A percentile compares a stretch with the other conserved stretches of the same genome.
Evolutionary conservation across 768 basidiomycete species (phyloP).

Genomic region (Trametes cingulata): DNA sequence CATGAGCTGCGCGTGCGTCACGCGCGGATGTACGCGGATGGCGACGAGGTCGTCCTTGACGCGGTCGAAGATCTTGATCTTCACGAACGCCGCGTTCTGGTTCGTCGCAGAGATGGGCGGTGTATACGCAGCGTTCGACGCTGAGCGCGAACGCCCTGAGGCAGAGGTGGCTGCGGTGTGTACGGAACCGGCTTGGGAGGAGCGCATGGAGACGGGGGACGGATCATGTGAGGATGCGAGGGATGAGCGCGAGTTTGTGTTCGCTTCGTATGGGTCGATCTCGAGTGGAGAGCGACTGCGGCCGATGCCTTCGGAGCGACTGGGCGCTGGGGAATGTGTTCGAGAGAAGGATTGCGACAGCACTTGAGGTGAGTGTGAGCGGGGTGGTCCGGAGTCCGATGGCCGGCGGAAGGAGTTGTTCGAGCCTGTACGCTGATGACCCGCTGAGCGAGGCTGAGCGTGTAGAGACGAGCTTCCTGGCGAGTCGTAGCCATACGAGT

Average conservation of each 20-base stretch:
- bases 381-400: conserved; percentile 7
- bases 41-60: conserved; percentile 94
- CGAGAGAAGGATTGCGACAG: conserved; percentile 28
- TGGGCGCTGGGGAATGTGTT: conserved; percentile 19
- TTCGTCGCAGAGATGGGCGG: conserved; percentile 78
- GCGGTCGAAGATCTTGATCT: conserved; percentile 97
- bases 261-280: conserved; percentile 27
- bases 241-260: conserved; percentile 30
- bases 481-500: conserved; percentile 20
- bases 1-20: conserved; percentile 83
- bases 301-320: conserved; percentile 9
- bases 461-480: conserved; percentile 13
- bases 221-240: conserved; percentile 28
- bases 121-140: conserved; percentile 58
- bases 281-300: conserved; percentile 28
- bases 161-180: conserved; percentile 37
- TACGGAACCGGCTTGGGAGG: conserved; percentile 53
- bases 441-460: conserved; percentile 6
- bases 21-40: conserved; percentile 92
- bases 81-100: conserved; percentile 86
- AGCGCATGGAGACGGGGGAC: conserved; percentile 28
- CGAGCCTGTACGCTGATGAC: conserved; percentile 22
- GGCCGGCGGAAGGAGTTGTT: conserved; percentile 20
- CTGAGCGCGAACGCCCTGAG: conserved; percentile 53
- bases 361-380: conserved; percentile 14